Conservation (phyloP, 2,329 filamentous ascomycete genomes). For the Cladorrhinum sp. region DNA sequence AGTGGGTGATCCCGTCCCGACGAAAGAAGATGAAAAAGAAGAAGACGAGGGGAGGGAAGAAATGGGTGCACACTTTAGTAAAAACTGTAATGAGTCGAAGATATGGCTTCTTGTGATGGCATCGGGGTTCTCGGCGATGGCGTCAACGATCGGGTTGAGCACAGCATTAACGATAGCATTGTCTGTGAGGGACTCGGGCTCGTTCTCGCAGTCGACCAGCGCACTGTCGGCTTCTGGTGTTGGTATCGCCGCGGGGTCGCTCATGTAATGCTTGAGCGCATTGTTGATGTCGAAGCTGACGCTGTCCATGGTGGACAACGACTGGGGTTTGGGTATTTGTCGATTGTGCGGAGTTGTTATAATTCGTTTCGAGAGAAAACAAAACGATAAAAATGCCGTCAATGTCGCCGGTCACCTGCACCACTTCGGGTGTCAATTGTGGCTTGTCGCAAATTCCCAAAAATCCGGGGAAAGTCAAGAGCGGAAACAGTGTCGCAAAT, state of each 20-base stretch:
- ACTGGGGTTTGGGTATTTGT: conserved; percentile 14
- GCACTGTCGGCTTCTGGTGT: conserved; percentile 82
- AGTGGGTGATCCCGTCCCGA: conserved; percentile 10
- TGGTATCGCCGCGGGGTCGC: conserved; percentile 77
- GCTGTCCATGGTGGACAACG: conserved; percentile 58
- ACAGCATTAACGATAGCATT: conserved; percentile 76
- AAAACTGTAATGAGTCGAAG: conserved; percentile 91
- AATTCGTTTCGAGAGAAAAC: background rate
- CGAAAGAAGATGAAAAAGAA: background rate
- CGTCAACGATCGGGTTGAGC: conserved; percentile 88
- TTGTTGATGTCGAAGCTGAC: conserved; percentile 94
- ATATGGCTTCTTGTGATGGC: conserved; percentile 72
- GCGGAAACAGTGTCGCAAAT: background rate
- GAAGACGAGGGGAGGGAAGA: conserved; percentile 35
- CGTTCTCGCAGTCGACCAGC: conserved; percentile 87
- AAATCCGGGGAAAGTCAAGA: background rate
- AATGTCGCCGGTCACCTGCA: conserved; percentile 6
- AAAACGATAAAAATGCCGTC: conserved; percentile 9
- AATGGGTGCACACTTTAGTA: conserved; percentile 84
- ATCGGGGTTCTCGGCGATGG: conserved; percentile 87
- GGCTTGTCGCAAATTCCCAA: background rate
- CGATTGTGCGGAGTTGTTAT: background rate
- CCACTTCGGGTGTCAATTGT: conserved; percentile 8
- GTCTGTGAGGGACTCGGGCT: conserved; percentile 74
- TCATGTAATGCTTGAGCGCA: conserved; percentile 94